Evolutionary conservation across 352 stramenopile genomes (phyloP).

Genomic region (Pythium aphanidermatum): DNA sequence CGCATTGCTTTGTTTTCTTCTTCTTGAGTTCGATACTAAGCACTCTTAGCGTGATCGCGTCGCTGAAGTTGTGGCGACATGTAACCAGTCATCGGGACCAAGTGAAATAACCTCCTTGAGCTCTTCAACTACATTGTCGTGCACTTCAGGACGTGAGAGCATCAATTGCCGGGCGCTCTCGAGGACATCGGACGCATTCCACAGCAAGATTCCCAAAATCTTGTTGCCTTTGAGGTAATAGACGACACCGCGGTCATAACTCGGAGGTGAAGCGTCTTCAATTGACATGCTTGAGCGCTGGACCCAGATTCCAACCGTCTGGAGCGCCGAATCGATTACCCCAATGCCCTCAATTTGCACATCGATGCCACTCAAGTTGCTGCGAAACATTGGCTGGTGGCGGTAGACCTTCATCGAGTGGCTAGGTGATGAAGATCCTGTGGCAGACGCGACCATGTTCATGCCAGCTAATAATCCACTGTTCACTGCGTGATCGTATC

Average conservation of each 20-base stretch:
- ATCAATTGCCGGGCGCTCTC: constrained; percentile 83
- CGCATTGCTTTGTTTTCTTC: too few relatives aligned
- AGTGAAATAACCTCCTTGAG: constrained; percentile 81
- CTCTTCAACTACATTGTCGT: constrained; percentile 69
- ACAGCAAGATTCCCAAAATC: constrained; percentile 88
- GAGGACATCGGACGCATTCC: constrained; percentile 85
- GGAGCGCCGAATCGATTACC: constrained; percentile 73
- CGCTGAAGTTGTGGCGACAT: constrained; percentile 56
- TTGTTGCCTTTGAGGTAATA: constrained; percentile 90
- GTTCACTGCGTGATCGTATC: constrained; percentile 92
- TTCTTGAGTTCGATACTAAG: too few relatives aligned
- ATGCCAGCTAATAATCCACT: constrained; percentile 80
- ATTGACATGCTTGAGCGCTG: too few relatives aligned
- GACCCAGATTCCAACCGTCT: constrained; percentile 82
- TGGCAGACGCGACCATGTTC: constrained; percentile 79
- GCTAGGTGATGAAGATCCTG: too few relatives aligned
- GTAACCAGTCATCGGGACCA: constrained; percentile 84
- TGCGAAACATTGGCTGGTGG: constrained; percentile 87
- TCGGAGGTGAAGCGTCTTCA: constrained; percentile 13
- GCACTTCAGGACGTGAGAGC: constrained; percentile 54
- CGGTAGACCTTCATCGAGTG: constrained; percentile 80
- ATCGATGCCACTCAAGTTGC: constrained; percentile 59
- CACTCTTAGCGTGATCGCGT: too few relatives aligned
- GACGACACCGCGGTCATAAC: constrained; percentile 80
- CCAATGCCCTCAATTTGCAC: constrained; percentile 84